A percentile compares a stretch with the other conserved stretches of the same genome.
phyloP scores from a whole-genome alignment of 768 basidiomycete species.

The Holtermanniella nyarrowii region DNA sequence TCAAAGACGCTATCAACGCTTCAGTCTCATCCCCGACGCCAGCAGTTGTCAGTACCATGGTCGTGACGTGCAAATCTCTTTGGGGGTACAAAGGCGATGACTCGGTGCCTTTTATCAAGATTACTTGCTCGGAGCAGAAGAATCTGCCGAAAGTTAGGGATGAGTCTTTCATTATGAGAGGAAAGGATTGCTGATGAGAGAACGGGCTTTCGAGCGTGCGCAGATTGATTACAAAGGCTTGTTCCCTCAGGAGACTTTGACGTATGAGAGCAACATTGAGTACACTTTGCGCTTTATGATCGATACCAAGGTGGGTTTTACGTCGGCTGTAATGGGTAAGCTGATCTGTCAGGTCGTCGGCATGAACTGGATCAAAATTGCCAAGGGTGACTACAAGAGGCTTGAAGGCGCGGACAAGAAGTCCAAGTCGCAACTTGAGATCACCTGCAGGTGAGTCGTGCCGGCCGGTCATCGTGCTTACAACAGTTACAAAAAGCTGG shows the following conservation, averaged over 20 bases:
- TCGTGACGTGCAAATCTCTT: slow-evolving; percentile 59
- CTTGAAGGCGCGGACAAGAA: slow-evolving; percentile 51
- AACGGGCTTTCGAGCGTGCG: slow-evolving; percentile 59
- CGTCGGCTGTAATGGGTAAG: background rate
- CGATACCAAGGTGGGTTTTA: slow-evolving; percentile 65
- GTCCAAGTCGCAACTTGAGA: slow-evolving; percentile 82
- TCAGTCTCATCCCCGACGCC: slow-evolving; percentile 15
- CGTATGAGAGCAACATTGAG: slow-evolving; percentile 88
- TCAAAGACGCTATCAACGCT: slow-evolving; percentile 58
- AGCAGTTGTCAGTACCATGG: slow-evolving; percentile 42
- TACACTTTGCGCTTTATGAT: slow-evolving; percentile 96
- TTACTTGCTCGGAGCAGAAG: slow-evolving; percentile 63
- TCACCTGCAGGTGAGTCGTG: slow-evolving; percentile 56
- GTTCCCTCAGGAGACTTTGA: slow-evolving; percentile 50
- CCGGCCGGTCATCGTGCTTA: background rate
- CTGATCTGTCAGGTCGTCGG: slow-evolving; percentile 61
- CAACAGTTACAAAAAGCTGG: slow-evolving; percentile 66
- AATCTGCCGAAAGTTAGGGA: slow-evolving; percentile 81
- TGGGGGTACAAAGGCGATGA: slow-evolving; percentile 86
- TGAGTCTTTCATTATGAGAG: slow-evolving; percentile 47
- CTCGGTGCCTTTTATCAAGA: slow-evolving; percentile 67
- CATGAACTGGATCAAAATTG: slow-evolving; percentile 98
- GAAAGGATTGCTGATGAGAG: slow-evolving; percentile 2
- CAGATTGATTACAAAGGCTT: slow-evolving; percentile 59
- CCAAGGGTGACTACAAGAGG: slow-evolving; percentile 66